phyloP scores from a whole-genome alignment of 208 protist genomes.

The Leishmania major region DNA sequence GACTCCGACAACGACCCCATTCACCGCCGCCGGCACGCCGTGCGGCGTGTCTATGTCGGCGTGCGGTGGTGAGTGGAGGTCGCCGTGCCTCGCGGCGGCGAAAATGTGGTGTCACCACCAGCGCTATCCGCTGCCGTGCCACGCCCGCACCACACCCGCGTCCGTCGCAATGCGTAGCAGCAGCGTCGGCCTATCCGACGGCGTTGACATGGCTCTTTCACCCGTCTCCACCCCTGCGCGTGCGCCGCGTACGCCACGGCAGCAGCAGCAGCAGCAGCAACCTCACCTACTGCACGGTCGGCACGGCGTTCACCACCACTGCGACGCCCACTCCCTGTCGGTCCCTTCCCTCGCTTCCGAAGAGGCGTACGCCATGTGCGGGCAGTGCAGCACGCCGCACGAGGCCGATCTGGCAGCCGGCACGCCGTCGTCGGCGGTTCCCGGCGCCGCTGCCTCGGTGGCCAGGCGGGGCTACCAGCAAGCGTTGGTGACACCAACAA shows the following conservation, averaged over 20 bases:
- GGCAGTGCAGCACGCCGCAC: constrained; percentile 13
- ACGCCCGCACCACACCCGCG: background rate
- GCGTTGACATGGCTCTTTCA: background rate
- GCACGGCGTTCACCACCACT: background rate
- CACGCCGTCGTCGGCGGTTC: background rate
- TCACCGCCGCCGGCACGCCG: background rate
- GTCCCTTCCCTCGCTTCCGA: background rate
- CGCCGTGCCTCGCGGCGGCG: constrained; percentile 2
- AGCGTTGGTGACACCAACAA: background rate
- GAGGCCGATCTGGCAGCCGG: background rate
- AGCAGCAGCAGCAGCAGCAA: background rate
- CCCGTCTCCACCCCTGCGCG: constrained; percentile 7
- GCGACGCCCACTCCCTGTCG: background rate
- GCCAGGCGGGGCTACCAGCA: background rate
- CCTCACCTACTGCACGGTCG: background rate
- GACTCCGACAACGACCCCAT: background rate
- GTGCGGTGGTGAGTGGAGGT: background rate
- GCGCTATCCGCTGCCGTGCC: background rate
- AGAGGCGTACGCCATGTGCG: background rate
- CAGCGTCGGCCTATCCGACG: constrained; percentile 12
- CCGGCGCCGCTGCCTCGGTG: background rate
- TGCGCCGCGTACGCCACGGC: background rate
- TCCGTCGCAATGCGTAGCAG: background rate
- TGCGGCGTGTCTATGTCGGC: background rate
- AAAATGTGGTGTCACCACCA: background rate